Conservation (phyloP, 2,329 filamentous ascomycete species). For the Westerdykella aurantiaca region DNA sequence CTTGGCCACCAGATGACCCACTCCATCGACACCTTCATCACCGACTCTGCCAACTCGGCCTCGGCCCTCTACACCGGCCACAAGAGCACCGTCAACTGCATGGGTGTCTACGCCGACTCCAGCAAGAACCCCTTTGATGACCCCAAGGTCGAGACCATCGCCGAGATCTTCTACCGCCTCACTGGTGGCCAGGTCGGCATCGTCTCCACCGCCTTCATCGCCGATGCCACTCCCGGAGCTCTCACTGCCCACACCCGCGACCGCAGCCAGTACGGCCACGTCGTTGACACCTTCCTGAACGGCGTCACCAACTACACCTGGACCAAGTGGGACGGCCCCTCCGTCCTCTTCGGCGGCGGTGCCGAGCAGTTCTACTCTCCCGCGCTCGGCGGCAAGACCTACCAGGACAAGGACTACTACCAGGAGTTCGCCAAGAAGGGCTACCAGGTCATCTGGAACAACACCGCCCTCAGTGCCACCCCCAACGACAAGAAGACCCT, state of each 20-base stretch:
- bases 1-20: slow-evolving; percentile 85
- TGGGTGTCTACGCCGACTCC: slow-evolving; percentile 76
- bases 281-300: slow-evolving; percentile 71
- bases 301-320: slow-evolving; percentile 76
- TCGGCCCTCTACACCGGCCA: slow-evolving; percentile 77
- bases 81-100: slow-evolving; percentile 76
- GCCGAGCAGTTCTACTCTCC: slow-evolving; percentile 68
- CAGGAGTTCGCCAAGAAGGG: slow-evolving; percentile 63
- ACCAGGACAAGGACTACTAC: slow-evolving; percentile 66
- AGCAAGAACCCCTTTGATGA: slow-evolving; percentile 70
- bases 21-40: slow-evolving; percentile 79
- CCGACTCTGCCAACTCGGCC: slow-evolving; percentile 79
- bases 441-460: slow-evolving; percentile 68
- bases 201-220: slow-evolving; percentile 74
- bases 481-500: slow-evolving; percentile 59
- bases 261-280: slow-evolving; percentile 62
- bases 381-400: slow-evolving; percentile 54
- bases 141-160: slow-evolving; percentile 79
- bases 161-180: slow-evolving; percentile 68
- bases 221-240: slow-evolving; percentile 74
- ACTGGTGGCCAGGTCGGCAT: slow-evolving; percentile 55
- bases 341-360: slow-evolving; percentile 77
- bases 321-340: slow-evolving; percentile 67
- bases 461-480: slow-evolving; percentile 59
- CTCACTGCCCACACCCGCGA: slow-evolving; percentile 58